Evolutionary conservation across 2,329 filamentous ascomycete genomes (phyloP).

Genomic region (Neonectria sp.): DNA sequence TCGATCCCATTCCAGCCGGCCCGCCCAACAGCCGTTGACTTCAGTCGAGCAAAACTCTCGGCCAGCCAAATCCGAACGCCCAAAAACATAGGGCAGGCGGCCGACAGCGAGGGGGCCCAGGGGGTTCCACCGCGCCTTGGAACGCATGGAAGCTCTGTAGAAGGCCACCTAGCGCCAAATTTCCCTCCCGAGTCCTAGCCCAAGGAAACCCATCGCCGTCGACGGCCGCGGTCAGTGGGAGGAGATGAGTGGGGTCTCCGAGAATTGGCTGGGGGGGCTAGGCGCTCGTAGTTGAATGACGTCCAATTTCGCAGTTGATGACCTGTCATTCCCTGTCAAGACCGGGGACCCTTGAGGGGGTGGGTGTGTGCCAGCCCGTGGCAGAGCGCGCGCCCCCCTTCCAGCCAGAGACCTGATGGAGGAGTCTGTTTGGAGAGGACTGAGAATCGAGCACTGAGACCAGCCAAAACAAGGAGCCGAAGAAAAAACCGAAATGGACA

Average conservation of each 20-base stretch:
- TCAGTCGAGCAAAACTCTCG: constrained; percentile 38
- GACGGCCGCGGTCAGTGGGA: constrained; percentile 15
- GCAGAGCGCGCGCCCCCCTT: constrained; percentile 7
- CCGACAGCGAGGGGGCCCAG: constrained; percentile 8
- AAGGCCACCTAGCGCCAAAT: constrained; percentile 39
- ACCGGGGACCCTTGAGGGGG: constrained; percentile 16
- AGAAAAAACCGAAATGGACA: constrained; percentile 13
- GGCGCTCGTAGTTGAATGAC: constrained; percentile 44
- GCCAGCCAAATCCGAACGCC: constrained; percentile 10
- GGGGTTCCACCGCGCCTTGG: constrained; percentile 41
- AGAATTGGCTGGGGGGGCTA: constrained; percentile 38
- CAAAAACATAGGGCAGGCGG: constrained; percentile 23
- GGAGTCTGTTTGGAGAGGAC: constrained; percentile 10
- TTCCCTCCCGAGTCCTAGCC: constrained; percentile 23
- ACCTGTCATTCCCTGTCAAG: constrained; percentile 39
- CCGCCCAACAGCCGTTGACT: constrained; percentile 35
- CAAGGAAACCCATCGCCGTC: constrained; percentile 14
- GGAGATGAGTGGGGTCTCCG: constrained; percentile 36
- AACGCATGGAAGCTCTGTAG: constrained; percentile 48
- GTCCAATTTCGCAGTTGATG: constrained; percentile 47
- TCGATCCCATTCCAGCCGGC: constrained; percentile 39
- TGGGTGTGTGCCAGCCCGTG: constrained; percentile 16
- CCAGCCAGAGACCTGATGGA: background rate
- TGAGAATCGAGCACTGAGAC: constrained; percentile 13
- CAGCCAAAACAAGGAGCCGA: constrained; percentile 21